These are phyloP conservation scores for Brachypodium distachyon DNA, from an alignment of 202 grass and related monocot species.

Conservation along the genomic window DNA sequence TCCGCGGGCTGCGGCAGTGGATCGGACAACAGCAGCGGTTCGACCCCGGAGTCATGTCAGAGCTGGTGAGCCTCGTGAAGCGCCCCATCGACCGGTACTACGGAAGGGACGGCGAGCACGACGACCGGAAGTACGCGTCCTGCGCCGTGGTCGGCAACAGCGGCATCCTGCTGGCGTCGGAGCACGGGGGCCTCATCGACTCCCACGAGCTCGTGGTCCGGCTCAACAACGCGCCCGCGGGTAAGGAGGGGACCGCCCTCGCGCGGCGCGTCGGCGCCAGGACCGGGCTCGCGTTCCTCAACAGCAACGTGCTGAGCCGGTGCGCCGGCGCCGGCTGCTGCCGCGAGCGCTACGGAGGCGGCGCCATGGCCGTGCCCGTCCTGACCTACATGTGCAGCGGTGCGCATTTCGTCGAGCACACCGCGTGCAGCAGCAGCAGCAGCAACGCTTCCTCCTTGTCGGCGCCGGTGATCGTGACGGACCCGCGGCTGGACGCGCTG, in stretches of 20 bases:
- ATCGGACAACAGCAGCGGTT: constrained; percentile 17
- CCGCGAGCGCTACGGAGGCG: constrained; percentile 31
- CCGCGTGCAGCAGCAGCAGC: too few relatives aligned
- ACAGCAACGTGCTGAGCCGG: constrained; percentile 50
- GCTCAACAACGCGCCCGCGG: constrained; percentile 57
- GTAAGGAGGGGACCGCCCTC: not conserved
- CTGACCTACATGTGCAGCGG: constrained; percentile 56
- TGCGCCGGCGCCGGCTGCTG: constrained; percentile 15
- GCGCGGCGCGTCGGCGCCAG: constrained; percentile 37
- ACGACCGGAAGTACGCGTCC: constrained; percentile 20
- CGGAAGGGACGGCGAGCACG: not conserved
- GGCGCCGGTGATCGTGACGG: constrained; percentile 45
- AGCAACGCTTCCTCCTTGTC: not conserved
- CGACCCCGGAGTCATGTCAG: constrained; percentile 38
- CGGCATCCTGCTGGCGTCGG: constrained; percentile 48
- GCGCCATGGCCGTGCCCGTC: constrained; percentile 50
- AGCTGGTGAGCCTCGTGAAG: constrained; percentile 52
- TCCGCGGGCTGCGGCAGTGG: constrained; percentile 30
- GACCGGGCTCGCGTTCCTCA: constrained; percentile 56
- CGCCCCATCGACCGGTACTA: constrained; percentile 36
- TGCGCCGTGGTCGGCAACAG: constrained; percentile 79
- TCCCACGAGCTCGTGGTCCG: constrained; percentile 54
- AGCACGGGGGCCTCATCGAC: constrained; percentile 52
- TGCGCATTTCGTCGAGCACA: constrained; percentile 49
- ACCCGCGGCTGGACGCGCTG: constrained; percentile 54